Evolutionary conservation across 208 protist species (phyloP).

Genomic region (Acanthamoeba castellanii): DNA sequence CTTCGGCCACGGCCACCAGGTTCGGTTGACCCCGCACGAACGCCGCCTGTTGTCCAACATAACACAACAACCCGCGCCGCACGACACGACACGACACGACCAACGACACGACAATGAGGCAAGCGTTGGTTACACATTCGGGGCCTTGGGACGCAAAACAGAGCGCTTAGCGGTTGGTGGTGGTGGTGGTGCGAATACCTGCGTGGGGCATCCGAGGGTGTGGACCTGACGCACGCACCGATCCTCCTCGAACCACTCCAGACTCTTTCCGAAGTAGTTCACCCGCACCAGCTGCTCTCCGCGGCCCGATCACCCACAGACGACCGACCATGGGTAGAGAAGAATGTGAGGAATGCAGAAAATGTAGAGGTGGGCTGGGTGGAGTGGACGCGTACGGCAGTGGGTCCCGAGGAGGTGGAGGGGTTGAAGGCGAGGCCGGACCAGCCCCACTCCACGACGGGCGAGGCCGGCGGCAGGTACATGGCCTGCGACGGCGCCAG

Average conservation of each 20-base stretch:
- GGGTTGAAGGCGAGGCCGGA: constrained; percentile 9
- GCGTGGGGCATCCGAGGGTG: constrained; percentile 9
- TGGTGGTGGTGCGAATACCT: background rate
- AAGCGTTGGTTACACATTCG: too few species aligned
- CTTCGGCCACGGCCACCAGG: background rate
- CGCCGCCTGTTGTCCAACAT: background rate
- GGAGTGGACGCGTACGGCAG: too few species aligned
- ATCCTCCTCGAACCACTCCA: constrained; percentile 22
- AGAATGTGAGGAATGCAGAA: too few species aligned
- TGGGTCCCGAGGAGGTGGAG: background rate
- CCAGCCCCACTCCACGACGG: constrained; percentile 2
- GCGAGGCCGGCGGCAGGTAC: background rate
- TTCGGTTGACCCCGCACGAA: background rate
- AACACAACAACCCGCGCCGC: background rate
- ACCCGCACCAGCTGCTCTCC: background rate
- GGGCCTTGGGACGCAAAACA: too few species aligned
- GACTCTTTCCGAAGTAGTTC: background rate
- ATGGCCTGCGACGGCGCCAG: background rate
- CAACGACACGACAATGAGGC: too few species aligned
- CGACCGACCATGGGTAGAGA: too few species aligned
- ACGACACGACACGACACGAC: background rate
- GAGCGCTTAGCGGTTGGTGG: too few species aligned
- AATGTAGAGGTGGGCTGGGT: too few species aligned
- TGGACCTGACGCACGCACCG: background rate
- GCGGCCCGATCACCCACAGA: background rate